A percentile compares a stretch with the other conserved stretches of the same genome.
Conservation (phyloP, 2,329 filamentous ascomycete genomes). For the Xylariaceae sp. region DNA sequence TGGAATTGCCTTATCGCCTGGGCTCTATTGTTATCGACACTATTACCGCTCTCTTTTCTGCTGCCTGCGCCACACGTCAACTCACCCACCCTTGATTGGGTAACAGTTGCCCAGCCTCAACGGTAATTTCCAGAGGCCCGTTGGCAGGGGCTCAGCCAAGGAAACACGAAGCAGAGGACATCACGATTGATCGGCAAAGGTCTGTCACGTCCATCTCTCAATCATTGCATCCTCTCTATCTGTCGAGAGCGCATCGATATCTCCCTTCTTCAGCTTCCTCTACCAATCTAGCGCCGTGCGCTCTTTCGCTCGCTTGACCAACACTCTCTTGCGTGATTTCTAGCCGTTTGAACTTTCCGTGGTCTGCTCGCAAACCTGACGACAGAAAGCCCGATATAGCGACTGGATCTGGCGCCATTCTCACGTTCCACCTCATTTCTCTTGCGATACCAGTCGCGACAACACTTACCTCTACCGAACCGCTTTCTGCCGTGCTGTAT, state of each 20-base stretch:
- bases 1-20: too few relatives aligned
- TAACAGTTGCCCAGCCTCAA: neutral
- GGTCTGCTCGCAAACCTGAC: neutral
- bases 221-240: neutral
- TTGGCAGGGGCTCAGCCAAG: neutral
- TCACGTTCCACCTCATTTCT: neutral
- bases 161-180: neutral
- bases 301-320: slow-evolving; percentile 19
- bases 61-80: slow-evolving; percentile 1
- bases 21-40: too few relatives aligned
- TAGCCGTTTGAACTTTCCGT: neutral
- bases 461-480: neutral
- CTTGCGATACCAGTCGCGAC: neutral
- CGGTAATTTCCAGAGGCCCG: slow-evolving; percentile 12
- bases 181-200: neutral
- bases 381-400: neutral
- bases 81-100: slow-evolving; percentile 14
- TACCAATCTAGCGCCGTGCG: slow-evolving; percentile 19
- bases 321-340: too few relatives aligned
- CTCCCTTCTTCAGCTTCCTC: neutral
- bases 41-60: too few relatives aligned
- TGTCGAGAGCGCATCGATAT: neutral
- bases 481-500: too few relatives aligned
- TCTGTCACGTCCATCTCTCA: neutral
- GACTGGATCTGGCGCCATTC: neutral